A percentile compares a stretch with the other conserved stretches of the same genome.
Evolutionary conservation across 208 protist genomes (phyloP).

Genomic region (Crithidia brevicula): DNA sequence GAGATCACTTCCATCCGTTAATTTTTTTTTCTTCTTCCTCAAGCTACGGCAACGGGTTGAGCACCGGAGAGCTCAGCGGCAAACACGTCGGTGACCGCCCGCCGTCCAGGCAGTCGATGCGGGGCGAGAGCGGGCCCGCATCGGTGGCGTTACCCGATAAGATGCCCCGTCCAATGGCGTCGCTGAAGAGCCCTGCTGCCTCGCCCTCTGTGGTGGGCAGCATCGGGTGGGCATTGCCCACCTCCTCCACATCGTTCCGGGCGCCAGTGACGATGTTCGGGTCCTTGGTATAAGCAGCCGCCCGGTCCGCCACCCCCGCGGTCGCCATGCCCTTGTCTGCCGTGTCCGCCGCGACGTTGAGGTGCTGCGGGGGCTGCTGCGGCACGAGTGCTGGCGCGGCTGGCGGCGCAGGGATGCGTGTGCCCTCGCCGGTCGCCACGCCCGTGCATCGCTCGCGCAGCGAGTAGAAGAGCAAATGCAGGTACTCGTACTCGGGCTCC

Average conservation of each 20-base stretch:
- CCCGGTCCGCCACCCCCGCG: not conserved
- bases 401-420: conserved; percentile 3
- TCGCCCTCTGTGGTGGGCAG: conserved; percentile 9
- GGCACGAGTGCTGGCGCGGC: conserved; percentile 6
- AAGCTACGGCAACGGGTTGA: not conserved
- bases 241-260: conserved; percentile 13
- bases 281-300: not conserved
- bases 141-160: conserved; percentile 40
- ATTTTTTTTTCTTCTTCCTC: no score
- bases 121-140: conserved; percentile 30
- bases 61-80: not conserved
- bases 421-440: not conserved
- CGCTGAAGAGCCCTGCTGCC: conserved; percentile 34
- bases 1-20: no score
- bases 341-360: not conserved
- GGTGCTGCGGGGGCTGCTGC: conserved; percentile 18
- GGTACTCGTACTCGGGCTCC: conserved; percentile 77
- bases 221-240: conserved; percentile 8
- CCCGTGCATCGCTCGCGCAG: conserved; percentile 33
- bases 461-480: conserved; percentile 44
- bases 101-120: conserved; percentile 29
- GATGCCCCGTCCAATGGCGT: conserved; percentile 39
- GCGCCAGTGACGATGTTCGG: conserved; percentile 18
- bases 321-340: not conserved
- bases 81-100: not conserved